phyloP scores from a whole-genome alignment of 257 asterid species.

The Solanum etuberosum region DNA sequence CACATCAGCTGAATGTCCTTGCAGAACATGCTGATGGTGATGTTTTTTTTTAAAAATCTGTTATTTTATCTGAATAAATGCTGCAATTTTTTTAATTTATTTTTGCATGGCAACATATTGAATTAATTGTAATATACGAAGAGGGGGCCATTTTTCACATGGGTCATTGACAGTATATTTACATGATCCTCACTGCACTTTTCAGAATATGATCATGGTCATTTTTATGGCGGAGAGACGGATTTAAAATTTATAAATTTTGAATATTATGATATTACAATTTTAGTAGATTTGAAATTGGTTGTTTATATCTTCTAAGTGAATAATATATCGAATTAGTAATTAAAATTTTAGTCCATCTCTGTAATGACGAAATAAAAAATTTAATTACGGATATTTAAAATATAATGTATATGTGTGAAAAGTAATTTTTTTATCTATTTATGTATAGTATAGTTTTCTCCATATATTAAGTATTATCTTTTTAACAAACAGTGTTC shows the following conservation, averaged over 20 bases:
- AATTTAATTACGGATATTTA: not conserved
- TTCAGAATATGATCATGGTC: not conserved
- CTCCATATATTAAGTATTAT: not conserved
- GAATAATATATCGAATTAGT: not conserved
- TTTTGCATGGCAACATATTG: not conserved
- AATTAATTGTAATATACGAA: not conserved
- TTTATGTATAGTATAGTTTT: no score
- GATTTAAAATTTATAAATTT: not conserved
- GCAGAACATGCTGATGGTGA: not conserved
- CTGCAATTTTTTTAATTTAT: not conserved
- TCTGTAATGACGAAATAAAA: fast-evolving
- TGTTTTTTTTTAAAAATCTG: not conserved
- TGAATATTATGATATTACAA: not conserved
- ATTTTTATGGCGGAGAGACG: not conserved
- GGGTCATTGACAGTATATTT: not conserved
- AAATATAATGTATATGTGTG: not conserved
- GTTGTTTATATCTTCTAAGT: no score
- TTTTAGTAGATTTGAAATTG: not conserved
- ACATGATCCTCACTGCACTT: not conserved
- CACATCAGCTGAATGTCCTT: not conserved
- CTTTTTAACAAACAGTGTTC: not conserved
- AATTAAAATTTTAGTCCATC: not conserved
- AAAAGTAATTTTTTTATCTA: not conserved
- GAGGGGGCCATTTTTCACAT: slow-evolving; percentile 3
- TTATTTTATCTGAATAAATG: not conserved